Percentiles rank a stretch among this genome's conserved stretches.
phyloP scores from a whole-genome alignment of 2,329 filamentous ascomycete species.

The Colletotrichum tabaci region DNA sequence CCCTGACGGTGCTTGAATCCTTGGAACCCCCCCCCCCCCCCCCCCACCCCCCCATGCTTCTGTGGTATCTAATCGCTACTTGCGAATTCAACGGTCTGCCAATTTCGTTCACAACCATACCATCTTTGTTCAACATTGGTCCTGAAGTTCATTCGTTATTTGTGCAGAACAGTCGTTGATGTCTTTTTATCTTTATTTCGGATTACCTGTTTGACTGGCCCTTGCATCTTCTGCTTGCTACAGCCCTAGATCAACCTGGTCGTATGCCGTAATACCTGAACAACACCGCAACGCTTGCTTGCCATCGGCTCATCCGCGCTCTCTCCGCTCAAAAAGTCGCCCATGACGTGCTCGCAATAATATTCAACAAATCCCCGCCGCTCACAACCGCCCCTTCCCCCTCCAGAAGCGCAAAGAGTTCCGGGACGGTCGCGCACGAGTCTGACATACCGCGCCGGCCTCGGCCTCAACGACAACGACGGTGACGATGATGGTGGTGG shows the following conservation, averaged over 20 bases:
- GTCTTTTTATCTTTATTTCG: not conserved
- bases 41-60: not conserved
- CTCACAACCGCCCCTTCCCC: not conserved
- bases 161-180: not conserved
- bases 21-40: not conserved
- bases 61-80: not conserved
- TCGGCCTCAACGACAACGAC: not conserved
- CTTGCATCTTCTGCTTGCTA: not conserved
- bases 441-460: conserved; percentile 11
- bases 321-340: not conserved
- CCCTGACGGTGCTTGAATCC: conserved; percentile 12
- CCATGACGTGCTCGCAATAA: conserved; percentile 34
- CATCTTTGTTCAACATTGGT: conserved; percentile 1
- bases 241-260: not conserved
- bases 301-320: not conserved
- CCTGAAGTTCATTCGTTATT: not conserved
- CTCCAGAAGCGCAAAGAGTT: conserved; percentile 8
- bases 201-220: not conserved
- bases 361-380: not conserved
- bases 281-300: not conserved
- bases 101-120: not conserved
- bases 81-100: not conserved
- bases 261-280: not conserved
- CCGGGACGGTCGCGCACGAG: conserved; percentile 8
- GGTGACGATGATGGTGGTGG: conserved; percentile 13